phyloP scores from a whole-genome alignment of 2,329 filamentous ascomycete species.

The Aspergillus sclerotialis region DNA sequence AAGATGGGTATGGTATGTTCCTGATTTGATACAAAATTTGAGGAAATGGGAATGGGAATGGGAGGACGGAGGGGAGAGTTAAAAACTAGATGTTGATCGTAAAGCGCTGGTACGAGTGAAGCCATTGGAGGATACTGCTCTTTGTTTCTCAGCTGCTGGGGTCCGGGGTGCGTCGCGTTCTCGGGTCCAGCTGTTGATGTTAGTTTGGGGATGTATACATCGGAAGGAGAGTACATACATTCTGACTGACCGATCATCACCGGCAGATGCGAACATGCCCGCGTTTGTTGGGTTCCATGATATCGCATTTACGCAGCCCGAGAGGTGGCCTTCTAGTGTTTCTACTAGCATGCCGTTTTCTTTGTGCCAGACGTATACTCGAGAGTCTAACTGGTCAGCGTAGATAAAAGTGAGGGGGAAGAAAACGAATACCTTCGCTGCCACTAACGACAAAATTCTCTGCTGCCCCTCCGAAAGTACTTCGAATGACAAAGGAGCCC shows the following conservation, averaged over 20 bases:
- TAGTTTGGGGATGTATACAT: conserved; percentile 3
- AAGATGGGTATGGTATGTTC: conserved; percentile 7
- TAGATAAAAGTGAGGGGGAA: background rate
- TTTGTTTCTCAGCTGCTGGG: conserved; percentile 18
- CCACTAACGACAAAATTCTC: conserved; percentile 90
- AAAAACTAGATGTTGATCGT: conserved; percentile 31
- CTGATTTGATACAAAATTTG: conserved; percentile 2
- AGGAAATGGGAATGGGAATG: conserved; percentile 1
- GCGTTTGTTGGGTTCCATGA: conserved; percentile 82
- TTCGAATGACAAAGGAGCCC: conserved; percentile 71
- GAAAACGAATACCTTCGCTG: conserved; percentile 63
- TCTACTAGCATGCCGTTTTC: conserved; percentile 70
- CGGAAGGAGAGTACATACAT: conserved; percentile 58
- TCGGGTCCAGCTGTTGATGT: conserved; percentile 26
- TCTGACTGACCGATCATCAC: conserved; percentile 76
- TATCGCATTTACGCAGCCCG: conserved; percentile 75
- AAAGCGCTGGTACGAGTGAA: conserved; percentile 35
- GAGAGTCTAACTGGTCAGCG: conserved; percentile 45
- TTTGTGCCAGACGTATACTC: conserved; percentile 86
- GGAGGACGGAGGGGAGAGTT: conserved; percentile 6
- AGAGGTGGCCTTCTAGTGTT: conserved; percentile 64
- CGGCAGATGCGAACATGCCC: conserved; percentile 80
- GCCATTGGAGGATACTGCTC: conserved; percentile 25
- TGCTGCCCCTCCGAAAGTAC: conserved; percentile 77
- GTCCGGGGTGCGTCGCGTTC: conserved; percentile 22